Percentiles rank a stretch among this genome's conserved stretches.
Conservation (phyloP, 2,329 filamentous ascomycete genomes). For the Diaporthe sp. region DNA sequence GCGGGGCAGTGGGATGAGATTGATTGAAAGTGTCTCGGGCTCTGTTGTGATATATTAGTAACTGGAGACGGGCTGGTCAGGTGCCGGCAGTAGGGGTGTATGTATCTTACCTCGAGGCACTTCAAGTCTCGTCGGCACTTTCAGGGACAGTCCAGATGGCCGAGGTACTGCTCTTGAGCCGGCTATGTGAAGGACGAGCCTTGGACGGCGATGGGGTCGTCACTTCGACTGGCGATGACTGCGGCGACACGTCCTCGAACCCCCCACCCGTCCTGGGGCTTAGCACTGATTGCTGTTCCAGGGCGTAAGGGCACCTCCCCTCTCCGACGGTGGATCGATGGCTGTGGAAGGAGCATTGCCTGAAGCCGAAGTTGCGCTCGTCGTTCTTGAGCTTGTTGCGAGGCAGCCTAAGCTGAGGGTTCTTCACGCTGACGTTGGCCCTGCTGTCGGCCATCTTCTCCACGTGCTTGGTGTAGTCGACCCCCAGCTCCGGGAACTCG, state of each 20-base stretch:
- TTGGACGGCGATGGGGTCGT: neutral
- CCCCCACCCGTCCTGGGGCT: neutral
- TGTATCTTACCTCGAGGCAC: slow-evolving; percentile 7
- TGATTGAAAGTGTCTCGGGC: neutral
- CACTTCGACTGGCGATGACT: slow-evolving; percentile 5
- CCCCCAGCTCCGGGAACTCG: slow-evolving; percentile 62
- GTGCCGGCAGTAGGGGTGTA: no score
- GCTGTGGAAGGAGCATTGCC: slow-evolving; percentile 73
- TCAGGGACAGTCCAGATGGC: slow-evolving; percentile 39
- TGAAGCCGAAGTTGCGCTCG: slow-evolving; percentile 72
- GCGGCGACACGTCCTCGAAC: neutral
- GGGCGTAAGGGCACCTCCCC: slow-evolving; percentile 61
- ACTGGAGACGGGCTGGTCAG: neutral
- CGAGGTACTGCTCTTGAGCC: slow-evolving; percentile 21
- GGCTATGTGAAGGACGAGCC: neutral
- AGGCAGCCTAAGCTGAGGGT: slow-evolving; percentile 71
- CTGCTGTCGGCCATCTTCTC: slow-evolving; percentile 65
- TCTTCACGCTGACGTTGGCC: slow-evolving; percentile 69
- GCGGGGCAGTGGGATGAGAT: neutral
- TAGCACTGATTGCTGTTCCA: neutral
- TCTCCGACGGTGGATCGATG: slow-evolving; percentile 69
- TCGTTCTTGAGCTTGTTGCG: slow-evolving; percentile 69
- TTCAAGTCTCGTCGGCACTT: slow-evolving; percentile 40
- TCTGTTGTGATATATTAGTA: neutral
- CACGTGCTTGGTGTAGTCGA: slow-evolving; percentile 67